Percentiles rank a stretch among this genome's conserved stretches.
Conservation (phyloP, 805 yeast species). For the Starmerella khaoyaiensis region DNA sequence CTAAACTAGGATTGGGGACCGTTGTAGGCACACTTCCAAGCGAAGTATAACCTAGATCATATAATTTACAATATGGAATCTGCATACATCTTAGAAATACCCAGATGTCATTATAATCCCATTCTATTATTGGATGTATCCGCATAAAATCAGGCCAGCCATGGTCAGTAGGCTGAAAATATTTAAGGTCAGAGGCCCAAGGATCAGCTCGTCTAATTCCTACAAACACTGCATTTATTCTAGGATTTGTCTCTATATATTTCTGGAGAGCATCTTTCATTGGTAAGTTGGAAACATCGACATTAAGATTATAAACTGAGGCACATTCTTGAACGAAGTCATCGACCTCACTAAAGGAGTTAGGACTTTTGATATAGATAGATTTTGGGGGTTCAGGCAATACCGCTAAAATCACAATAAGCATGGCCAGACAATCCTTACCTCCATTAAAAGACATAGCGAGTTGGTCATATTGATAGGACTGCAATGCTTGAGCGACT, state of each 20-base stretch:
- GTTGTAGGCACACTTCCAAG: slow-evolving; percentile 72
- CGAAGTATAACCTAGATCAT: slow-evolving; percentile 79
- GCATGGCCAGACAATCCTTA: slow-evolving; percentile 86
- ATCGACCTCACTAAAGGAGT: slow-evolving; percentile 58
- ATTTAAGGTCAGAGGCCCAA: slow-evolving; percentile 44
- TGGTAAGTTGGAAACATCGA: slow-evolving; percentile 30
- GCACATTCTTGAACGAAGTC: slow-evolving; percentile 49
- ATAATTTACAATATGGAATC: slow-evolving; percentile 61
- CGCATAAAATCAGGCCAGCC: slow-evolving; percentile 85
- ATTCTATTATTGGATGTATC: slow-evolving; percentile 76
- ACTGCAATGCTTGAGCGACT: slow-evolving; percentile 23
- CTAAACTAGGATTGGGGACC: slow-evolving; percentile 51
- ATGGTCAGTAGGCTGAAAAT: slow-evolving; percentile 66
- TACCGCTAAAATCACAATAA: slow-evolving; percentile 56
- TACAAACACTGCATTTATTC: slow-evolving; percentile 62
- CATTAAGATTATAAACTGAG: slow-evolving; percentile 40
- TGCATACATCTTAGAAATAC: slow-evolving; percentile 44
- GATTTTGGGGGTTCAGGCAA: slow-evolving; percentile 29
- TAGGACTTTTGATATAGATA: slow-evolving; percentile 64
- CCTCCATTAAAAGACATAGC: slow-evolving; percentile 93
- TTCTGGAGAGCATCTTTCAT: slow-evolving; percentile 58
- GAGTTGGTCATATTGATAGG: slow-evolving; percentile 19
- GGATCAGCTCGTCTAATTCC: slow-evolving; percentile 89
- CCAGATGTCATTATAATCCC: slow-evolving; percentile 83
- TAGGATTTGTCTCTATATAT: slow-evolving; percentile 42